Base-by-base conservation (phyloP, 129 eudicot species). In the Ambrosia artemisiifolia region DNA sequence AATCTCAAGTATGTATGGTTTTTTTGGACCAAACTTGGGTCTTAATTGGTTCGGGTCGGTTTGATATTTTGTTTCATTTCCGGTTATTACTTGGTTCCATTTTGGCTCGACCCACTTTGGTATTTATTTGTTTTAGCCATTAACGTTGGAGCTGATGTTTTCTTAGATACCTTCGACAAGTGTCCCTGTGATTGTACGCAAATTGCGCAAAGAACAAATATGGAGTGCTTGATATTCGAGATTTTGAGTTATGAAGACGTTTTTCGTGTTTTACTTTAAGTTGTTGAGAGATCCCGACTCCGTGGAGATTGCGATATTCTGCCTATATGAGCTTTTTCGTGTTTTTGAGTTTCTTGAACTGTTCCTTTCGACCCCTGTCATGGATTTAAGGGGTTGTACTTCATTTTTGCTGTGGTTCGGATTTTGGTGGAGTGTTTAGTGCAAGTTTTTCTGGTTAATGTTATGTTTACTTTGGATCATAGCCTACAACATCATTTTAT, bases 131-230 rank as follows among this genome's bases (percentile, higher is more conserved):
- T 12, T 36, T 8, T 46, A 6, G 16, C 17, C 1, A 17, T 12
- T 69, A 36, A 64, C 7, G 1, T 34, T 30, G 61, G 28, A 34
- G 54, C 42, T 55, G 38, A 44, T 50, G 20, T 63, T 78, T 55
- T 75, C n/a, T 36, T 67, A 94, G 98, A 85, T 94, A 47, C 98
- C 98, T 47, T 88, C 98, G 5, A 94, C 96, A 71, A 94, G 96
- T 81, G 95, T 94, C 55, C 96, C 98, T 16, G 96, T 94, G 2
- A 83, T 94, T 17, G 96, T 94, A 65, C 85, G 95, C 17, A 96
- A 94, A 62, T 84, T 82, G 59, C 83, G 91, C 72, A 83, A 84
- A 57, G 98, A 93, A 70, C 88, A 87, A 64, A 51, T 83, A 67
- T 82, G 85, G 85, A 72, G 17, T 11, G 63, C 69, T 42, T 79